Evolutionary conservation across 2,329 filamentous ascomycete genomes (phyloP).

Genomic region (Fusarium sp.): DNA sequence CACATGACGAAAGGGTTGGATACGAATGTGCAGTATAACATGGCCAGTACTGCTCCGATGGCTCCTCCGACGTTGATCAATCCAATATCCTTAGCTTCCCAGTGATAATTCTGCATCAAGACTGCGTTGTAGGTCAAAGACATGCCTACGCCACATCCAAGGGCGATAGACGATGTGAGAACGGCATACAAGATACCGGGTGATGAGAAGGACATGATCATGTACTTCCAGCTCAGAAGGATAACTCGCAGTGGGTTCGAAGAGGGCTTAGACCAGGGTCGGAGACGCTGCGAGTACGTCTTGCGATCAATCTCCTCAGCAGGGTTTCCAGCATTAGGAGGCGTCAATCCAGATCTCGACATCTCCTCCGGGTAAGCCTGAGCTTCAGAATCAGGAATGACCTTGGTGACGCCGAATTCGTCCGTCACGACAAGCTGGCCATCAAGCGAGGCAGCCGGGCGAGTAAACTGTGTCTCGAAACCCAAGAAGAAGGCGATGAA

Average conservation of each 20-base stretch:
- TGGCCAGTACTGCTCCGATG: slow-evolving; percentile 4
- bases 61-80: slow-evolving; percentile 14
- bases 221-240: slow-evolving; percentile 23
- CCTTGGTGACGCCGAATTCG: slow-evolving; percentile 17
- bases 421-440: slow-evolving; percentile 20
- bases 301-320: neutral
- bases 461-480: slow-evolving; percentile 18
- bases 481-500: slow-evolving; percentile 10
- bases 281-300: slow-evolving; percentile 11
- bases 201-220: neutral
- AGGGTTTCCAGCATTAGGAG: neutral
- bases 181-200: slow-evolving; percentile 18
- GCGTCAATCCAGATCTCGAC: slow-evolving; percentile 1
- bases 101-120: slow-evolving; percentile 14
- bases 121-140: slow-evolving; percentile 20
- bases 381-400: slow-evolving; percentile 17
- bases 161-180: slow-evolving; percentile 13
- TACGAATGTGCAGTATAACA: slow-evolving; percentile 20
- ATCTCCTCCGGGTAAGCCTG: slow-evolving; percentile 19
- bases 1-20: slow-evolving; percentile 22
- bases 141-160: slow-evolving; percentile 11
- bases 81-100: slow-evolving; percentile 13
- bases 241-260: slow-evolving; percentile 1
- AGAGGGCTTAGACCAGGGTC: slow-evolving; percentile 17
- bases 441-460: slow-evolving; percentile 19